phyloP scores from a whole-genome alignment of 352 stramenopile genomes.

The Thalassiosira ordinaria region DNA sequence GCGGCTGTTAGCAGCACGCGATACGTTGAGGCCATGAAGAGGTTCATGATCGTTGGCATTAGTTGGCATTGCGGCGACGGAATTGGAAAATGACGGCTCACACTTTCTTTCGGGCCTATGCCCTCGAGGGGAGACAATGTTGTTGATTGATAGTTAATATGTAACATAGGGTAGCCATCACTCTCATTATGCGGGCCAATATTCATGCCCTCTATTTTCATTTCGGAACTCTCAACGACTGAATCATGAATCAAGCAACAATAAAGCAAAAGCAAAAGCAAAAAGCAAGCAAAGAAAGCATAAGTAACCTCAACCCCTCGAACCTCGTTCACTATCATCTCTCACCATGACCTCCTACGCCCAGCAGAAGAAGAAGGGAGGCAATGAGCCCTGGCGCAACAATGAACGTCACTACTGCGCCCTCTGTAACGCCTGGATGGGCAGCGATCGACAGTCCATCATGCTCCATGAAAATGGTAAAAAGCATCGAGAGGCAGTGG shows the following conservation, averaged over 20 bases:
- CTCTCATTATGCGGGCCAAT: no score
- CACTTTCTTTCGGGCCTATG: no score
- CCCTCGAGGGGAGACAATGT: no score
- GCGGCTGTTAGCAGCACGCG: conserved; percentile 1
- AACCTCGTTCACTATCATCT: neutral
- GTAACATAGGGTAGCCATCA: no score
- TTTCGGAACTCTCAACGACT: no score
- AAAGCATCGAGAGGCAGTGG: conserved; percentile 77
- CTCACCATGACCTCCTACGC: neutral
- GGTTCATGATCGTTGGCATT: neutral
- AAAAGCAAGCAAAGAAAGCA: no score
- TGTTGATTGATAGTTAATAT: no score
- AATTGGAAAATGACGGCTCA: neutral
- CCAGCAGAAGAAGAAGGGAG: conserved; percentile 17
- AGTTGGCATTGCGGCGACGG: neutral
- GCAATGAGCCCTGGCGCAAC: conserved; percentile 65
- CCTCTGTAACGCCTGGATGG: conserved; percentile 82
- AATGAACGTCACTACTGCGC: conserved; percentile 79
- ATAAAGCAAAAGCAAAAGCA: no score
- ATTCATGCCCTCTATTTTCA: no score
- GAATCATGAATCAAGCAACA: no score
- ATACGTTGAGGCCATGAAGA: neutral
- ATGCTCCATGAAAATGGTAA: conserved; percentile 81
- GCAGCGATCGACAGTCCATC: conserved; percentile 75
- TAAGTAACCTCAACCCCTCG: no score